A percentile compares a stretch with the other conserved stretches of the same genome.
Evolutionary conservation across 345 rosid species (phyloP).

Genomic region (Populus euphratica): DNA sequence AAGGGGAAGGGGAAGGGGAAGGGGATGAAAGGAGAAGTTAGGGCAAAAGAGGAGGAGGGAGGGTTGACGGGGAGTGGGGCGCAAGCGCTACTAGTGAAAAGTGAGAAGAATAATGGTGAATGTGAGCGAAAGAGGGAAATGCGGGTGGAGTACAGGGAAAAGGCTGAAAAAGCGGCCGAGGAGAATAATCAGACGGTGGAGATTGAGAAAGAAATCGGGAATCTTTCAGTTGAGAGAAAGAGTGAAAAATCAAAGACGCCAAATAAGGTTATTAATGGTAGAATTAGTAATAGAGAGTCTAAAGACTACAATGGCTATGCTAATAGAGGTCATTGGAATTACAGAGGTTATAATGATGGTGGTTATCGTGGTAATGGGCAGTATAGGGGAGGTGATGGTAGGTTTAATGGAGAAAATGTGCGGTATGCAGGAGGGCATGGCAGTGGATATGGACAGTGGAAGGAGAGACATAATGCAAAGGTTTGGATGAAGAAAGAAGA

Average conservation of each 20-base stretch:
- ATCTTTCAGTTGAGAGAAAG: neutral
- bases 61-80: neutral
- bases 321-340: neutral
- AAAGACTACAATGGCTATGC: neutral
- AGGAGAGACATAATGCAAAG: conserved; percentile 9
- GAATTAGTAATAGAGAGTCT: neutral
- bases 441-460: neutral
- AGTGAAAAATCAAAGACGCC: neutral
- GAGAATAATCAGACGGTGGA: conserved; percentile 7
- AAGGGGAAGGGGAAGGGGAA: neutral
- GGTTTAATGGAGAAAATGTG: neutral
- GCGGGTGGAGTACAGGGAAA: neutral
- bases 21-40: neutral
- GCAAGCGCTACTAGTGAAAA: conserved; percentile 6
- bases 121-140: neutral
- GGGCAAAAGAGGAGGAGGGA: neutral
- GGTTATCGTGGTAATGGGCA: neutral
- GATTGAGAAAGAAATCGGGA: conserved; percentile 2
- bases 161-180: neutral
- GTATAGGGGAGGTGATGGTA: neutral
- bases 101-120: neutral
- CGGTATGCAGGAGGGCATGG: neutral
- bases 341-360: neutral
- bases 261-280: conserved; percentile 3
- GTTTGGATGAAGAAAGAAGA: conserved; percentile 49